Percentiles rank a stretch among this genome's conserved stretches.
These are phyloP conservation scores for Ogataea nonfermentans DNA, from an alignment of 805 yeast species.

Conservation along the genomic window DNA sequence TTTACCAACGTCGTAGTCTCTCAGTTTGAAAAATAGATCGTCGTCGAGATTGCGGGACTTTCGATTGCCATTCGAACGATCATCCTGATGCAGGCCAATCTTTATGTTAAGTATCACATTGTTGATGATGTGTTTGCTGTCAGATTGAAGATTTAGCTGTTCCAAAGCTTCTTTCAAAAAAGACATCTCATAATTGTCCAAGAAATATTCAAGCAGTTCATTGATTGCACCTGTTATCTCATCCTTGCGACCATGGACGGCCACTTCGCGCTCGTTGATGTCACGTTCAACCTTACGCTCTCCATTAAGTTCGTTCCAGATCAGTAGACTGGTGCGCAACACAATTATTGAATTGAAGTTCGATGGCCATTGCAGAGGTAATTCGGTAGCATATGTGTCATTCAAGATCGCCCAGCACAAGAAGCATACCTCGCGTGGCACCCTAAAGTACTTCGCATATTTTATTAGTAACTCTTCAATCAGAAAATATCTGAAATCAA, in stretches of 20 bases:
- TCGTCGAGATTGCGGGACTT: slow-evolving; percentile 6
- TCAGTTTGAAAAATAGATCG: slow-evolving; percentile 30
- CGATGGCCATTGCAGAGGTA: slow-evolving; percentile 67
- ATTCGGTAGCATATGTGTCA: slow-evolving; percentile 70
- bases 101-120: slow-evolving; percentile 32
- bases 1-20: slow-evolving; percentile 33
- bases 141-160: slow-evolving; percentile 19
- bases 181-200: slow-evolving; percentile 29
- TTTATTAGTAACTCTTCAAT: slow-evolving; percentile 68
- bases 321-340: slow-evolving; percentile 50
- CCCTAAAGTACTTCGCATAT: slow-evolving; percentile 47
- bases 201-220: slow-evolving; percentile 32
- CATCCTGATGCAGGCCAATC: slow-evolving; percentile 25
- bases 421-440: slow-evolving; percentile 48
- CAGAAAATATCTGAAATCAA: slow-evolving; percentile 72
- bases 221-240: slow-evolving; percentile 17
- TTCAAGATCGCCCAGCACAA: slow-evolving; percentile 74
- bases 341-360: slow-evolving; percentile 73
- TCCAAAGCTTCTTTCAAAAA: slow-evolving; percentile 24
- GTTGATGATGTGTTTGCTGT: slow-evolving; percentile 25
- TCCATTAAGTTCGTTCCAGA: slow-evolving; percentile 26
- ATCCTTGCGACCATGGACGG: slow-evolving; percentile 8
- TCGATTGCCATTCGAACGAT: slow-evolving; percentile 1
- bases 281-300: slow-evolving; percentile 11
- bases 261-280: slow-evolving; percentile 14